Base-by-base conservation (phyloP, 1,284 basidiomycete genomes). In the Cystodermella granulosa region DNA sequence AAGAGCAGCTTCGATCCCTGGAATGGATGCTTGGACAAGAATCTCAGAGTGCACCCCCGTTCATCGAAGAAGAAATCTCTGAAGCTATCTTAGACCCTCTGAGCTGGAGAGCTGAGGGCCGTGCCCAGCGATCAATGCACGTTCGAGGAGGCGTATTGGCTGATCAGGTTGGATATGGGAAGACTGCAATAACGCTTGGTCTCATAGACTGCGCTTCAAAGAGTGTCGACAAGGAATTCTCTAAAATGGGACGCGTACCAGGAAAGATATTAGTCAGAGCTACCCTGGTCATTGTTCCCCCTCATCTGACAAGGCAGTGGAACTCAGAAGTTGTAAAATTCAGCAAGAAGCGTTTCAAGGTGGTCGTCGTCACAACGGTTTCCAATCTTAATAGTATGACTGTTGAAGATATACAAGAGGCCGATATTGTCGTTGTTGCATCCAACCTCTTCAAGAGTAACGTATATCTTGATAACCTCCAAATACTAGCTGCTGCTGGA, bases 151-250 rank as follows among this genome's bases (percentile, higher is more conserved):
- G 94, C 22, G 93, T 97, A 43, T 80, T 97, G 39, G 94, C 94
- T 6, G 93, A 97, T 59, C 87, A 95, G 63, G 93, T 97, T 53
- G 93, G 94, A 42, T 97, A 97, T 61, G 93, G 93, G 24, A 97
- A 97, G 70, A 97, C 93, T 0, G 92, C 92, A 21, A 96, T 97
- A 55, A 92, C 91, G 1, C 77, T 97, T 17, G 93, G 87, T 8
- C 75, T 97, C 45, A 86, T 95, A 52, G 84, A 87, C 58, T 84
- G 80, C 58, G 75, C 79, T 46, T 70, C 67, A 43, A 76, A 79
- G 54, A 66, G 74, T 31, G 77, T 87, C 24, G 72, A 74, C 46
- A 70, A 75, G 44, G 77, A 83, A 49, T 77, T 84, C 51, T 61
- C 69, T n/a, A 70, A 72, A 39, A 72, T 72, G 45, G 69, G 69